Conservation (phyloP, 768 basidiomycete genomes). For the Hericium alpestre region DNA sequence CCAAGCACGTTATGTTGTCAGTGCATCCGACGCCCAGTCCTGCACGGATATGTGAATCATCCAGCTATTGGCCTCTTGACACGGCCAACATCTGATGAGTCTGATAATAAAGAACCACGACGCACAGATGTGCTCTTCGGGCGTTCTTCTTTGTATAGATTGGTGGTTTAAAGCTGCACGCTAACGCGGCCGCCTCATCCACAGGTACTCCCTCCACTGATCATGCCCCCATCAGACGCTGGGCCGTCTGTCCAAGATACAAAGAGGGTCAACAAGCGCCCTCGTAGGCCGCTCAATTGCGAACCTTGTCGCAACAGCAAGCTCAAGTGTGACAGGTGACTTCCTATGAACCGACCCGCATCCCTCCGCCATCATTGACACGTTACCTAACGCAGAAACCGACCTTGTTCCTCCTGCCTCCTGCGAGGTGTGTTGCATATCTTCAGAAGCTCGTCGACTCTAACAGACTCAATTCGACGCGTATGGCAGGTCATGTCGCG, state of each 20-base stretch:
- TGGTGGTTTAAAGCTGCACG: too few relatives aligned
- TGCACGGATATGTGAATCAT: too few relatives aligned
- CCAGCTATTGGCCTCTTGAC: too few relatives aligned
- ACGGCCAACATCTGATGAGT: too few relatives aligned
- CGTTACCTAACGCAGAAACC: conserved; percentile 3
- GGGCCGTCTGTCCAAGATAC: conserved; percentile 4
- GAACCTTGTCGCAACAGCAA: conserved; percentile 14
- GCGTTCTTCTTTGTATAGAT: too few relatives aligned
- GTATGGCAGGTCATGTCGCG: conserved; percentile 9
- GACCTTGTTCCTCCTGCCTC: conserved; percentile 13
- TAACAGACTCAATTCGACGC: background rate
- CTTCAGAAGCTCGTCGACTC: background rate
- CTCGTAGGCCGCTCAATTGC: conserved; percentile 13
- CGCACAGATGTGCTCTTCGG: too few relatives aligned
- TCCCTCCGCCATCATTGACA: background rate
- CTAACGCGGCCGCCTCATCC: too few relatives aligned
- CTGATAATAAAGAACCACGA: too few relatives aligned
- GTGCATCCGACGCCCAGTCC: too few relatives aligned
- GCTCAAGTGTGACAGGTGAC: conserved; percentile 14
- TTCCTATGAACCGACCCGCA: background rate
- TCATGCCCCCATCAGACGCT: background rate
- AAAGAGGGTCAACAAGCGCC: conserved; percentile 10
- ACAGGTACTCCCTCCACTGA: too few relatives aligned
- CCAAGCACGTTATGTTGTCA: too few relatives aligned
- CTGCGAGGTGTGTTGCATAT: conserved; percentile 5